Evolutionary conservation across 352 stramenopile species (phyloP).

Genomic region (Phytophthora cactorum): DNA sequence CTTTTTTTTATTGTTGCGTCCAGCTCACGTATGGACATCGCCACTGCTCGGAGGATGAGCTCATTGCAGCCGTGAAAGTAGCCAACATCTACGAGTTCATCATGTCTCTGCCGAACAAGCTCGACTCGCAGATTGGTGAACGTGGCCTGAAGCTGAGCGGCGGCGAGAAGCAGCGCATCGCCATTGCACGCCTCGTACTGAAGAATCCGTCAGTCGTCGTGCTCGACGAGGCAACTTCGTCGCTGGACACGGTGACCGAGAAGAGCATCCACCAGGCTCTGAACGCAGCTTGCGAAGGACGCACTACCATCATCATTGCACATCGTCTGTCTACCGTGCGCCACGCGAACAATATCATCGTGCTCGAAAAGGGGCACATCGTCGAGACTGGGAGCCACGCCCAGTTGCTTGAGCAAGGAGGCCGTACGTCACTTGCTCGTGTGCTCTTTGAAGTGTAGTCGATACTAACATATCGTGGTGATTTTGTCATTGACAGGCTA

Average conservation of each 20-base stretch:
- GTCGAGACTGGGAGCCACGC: constrained; percentile 59
- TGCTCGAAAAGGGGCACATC: constrained; percentile 61
- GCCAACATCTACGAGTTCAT: constrained; percentile 96
- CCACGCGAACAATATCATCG: constrained; percentile 73
- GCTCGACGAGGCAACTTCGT: constrained; percentile 82
- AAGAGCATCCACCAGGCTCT: constrained; percentile 72
- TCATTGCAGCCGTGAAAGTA: constrained; percentile 89
- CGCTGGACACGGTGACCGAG: constrained; percentile 80
- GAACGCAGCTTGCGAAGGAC: constrained; percentile 49
- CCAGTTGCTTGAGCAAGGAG: constrained; percentile 45
- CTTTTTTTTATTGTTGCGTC: background rate
- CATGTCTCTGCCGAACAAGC: constrained; percentile 88
- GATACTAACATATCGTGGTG: constrained; percentile 8
- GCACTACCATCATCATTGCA: constrained; percentile 82
- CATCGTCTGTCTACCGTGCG: constrained; percentile 84
- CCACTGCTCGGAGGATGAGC: constrained; percentile 89
- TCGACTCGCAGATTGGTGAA: constrained; percentile 91
- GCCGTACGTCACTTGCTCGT: constrained; percentile 35
- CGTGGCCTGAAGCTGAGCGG: constrained; percentile 81
- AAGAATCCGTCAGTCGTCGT: constrained; percentile 83
- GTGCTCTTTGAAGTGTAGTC: background rate
- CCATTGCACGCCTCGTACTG: constrained; percentile 79
- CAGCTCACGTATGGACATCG: constrained; percentile 93
- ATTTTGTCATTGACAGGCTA: constrained; percentile 30
- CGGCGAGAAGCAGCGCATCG: constrained; percentile 85